phyloP scores from a whole-genome alignment of 2,329 filamentous ascomycete species.

The Monosporascus sp. region DNA sequence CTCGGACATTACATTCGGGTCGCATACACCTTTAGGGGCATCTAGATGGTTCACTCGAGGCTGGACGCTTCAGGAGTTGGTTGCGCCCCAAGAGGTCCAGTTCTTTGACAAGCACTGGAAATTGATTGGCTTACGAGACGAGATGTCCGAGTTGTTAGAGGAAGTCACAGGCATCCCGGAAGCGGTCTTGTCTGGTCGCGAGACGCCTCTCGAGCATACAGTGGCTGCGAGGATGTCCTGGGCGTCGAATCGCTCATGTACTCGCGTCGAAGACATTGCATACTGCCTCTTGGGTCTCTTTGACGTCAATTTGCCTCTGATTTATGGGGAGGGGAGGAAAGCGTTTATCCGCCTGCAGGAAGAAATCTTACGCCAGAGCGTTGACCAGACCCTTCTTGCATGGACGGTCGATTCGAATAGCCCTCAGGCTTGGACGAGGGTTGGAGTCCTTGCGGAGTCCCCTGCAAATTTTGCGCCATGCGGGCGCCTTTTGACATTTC shows the following conservation, averaged over 20 bases:
- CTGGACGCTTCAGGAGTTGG: no score
- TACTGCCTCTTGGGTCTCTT: slow-evolving; percentile 4
- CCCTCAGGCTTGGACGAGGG: background rate
- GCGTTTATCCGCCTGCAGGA: slow-evolving; percentile 1
- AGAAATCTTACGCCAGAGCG: background rate
- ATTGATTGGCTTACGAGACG: background rate
- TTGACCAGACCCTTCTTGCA: background rate
- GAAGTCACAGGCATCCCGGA: no score
- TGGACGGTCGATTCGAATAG: background rate
- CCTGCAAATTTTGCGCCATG: background rate
- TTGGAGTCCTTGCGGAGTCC: background rate
- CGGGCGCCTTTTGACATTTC: no score
- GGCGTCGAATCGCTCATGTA: background rate
- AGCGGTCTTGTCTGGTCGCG: no score
- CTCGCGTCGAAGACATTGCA: background rate
- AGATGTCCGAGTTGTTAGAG: background rate
- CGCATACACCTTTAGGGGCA: no score
- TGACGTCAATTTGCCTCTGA: slow-evolving; percentile 1
- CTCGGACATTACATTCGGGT: background rate
- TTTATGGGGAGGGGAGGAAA: background rate
- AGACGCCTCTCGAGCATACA: no score
- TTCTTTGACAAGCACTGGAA: no score
- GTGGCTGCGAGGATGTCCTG: slow-evolving; percentile 1
- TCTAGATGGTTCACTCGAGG: no score
- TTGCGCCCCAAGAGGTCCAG: no score